Evolutionary conservation across 1,284 basidiomycete species (phyloP).

Genomic region (Vanrija humicola): DNA sequence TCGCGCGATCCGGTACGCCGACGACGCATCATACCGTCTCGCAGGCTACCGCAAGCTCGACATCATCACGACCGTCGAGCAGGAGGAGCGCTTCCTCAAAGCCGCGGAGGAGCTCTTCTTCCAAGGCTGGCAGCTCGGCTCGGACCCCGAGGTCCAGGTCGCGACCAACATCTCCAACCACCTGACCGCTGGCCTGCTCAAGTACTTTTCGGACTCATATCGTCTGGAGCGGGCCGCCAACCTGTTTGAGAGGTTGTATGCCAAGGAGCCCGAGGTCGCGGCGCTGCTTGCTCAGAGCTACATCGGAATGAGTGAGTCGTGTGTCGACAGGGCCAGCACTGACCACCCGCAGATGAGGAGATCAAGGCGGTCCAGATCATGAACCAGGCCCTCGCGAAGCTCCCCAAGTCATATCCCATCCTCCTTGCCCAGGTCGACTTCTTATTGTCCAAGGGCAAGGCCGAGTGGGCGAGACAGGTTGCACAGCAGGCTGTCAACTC

Average conservation of each 20-base stretch:
- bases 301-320: slow-evolving; percentile 87
- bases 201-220: slow-evolving; percentile 92
- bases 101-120: slow-evolving; percentile 86
- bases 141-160: slow-evolving; percentile 97
- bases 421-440: slow-evolving; percentile 95
- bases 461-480: slow-evolving; percentile 86
- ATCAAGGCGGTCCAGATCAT: slow-evolving; percentile 97
- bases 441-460: slow-evolving; percentile 69
- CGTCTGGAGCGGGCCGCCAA: slow-evolving; percentile 86
- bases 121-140: slow-evolving; percentile 98
- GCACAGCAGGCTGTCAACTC: slow-evolving; percentile 95
- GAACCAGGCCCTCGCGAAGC: slow-evolving; percentile 73
- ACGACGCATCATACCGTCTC: slow-evolving; percentile 85
- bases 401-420: slow-evolving; percentile 87
- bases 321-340: background rate
- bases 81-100: slow-evolving; percentile 84
- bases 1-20: slow-evolving; percentile 88
- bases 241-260: slow-evolving; percentile 85
- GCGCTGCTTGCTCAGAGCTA: slow-evolving; percentile 85
- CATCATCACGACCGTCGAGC: slow-evolving; percentile 84
- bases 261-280: slow-evolving; percentile 82
- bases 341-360: slow-evolving; percentile 71
- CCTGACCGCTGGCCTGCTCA: slow-evolving; percentile 88
- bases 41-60: slow-evolving; percentile 95
- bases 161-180: slow-evolving; percentile 98